Conservation (phyloP, 2,329 filamentous ascomycete genomes). For the Sphaceloma murrayae region DNA sequence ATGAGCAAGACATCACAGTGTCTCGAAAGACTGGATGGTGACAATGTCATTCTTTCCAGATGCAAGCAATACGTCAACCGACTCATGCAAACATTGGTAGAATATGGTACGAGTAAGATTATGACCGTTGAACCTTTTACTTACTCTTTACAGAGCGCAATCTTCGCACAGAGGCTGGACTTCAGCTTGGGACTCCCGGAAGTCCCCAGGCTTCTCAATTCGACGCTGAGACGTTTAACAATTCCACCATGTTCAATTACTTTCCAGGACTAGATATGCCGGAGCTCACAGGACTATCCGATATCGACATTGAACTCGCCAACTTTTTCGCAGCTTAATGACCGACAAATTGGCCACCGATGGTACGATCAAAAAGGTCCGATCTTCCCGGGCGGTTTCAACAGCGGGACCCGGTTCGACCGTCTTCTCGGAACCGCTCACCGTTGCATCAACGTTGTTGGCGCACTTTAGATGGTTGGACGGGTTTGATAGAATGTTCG, state of each 20-base stretch:
- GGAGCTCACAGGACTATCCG: background rate
- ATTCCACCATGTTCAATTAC: slow-evolving; percentile 1
- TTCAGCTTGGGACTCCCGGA: background rate
- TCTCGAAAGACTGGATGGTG: background rate
- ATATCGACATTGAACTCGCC: slow-evolving; percentile 2
- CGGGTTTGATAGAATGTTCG: no score
- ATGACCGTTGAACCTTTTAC: background rate
- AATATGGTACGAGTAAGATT: background rate
- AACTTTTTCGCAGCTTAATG: slow-evolving; percentile 5
- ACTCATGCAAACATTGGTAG: background rate
- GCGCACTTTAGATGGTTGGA: no score
- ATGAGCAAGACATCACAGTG: slow-evolving; percentile 2
- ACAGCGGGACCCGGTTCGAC: no score
- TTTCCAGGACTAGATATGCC: slow-evolving; percentile 13
- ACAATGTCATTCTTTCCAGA: slow-evolving; percentile 1
- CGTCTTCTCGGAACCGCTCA: no score
- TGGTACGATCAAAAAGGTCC: no score
- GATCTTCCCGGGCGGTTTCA: no score
- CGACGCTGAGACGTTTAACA: no score
- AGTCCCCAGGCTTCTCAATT: no score
- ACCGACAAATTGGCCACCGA: background rate
- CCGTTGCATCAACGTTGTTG: no score
- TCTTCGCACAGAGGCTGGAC: background rate
- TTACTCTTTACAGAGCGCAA: background rate
- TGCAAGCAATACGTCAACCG: slow-evolving; percentile 6